These are phyloP conservation scores for Skeletonema costatum DNA, from an alignment of 108 stramenopile species.

Conservation along the genomic window DNA sequence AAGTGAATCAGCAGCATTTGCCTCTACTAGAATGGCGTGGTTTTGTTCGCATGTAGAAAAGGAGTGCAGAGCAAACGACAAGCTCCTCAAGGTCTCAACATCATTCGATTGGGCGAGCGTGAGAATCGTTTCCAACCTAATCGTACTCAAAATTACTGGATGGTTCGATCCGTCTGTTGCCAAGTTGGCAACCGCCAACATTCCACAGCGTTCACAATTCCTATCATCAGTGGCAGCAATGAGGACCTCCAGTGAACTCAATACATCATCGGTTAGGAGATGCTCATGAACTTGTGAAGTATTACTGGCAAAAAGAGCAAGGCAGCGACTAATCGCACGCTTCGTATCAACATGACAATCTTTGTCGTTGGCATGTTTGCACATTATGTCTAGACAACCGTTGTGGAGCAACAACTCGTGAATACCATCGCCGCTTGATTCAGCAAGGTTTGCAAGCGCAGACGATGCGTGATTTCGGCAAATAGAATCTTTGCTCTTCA, in stretches of 20 bases:
- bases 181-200: constrained; percentile 77
- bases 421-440: constrained; percentile 33
- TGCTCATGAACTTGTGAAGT: constrained; percentile 63
- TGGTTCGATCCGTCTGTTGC: constrained; percentile 70
- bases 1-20: constrained; percentile 61
- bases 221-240: constrained; percentile 56
- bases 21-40: constrained; percentile 64
- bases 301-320: constrained; percentile 80
- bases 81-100: constrained; percentile 69
- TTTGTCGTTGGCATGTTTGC: constrained; percentile 13
- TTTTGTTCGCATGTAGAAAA: constrained; percentile 69
- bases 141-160: constrained; percentile 63
- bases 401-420: constrained; percentile 29
- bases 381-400: constrained; percentile 21
- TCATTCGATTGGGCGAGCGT: constrained; percentile 62
- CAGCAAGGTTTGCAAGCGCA: constrained; percentile 57
- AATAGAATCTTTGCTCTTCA: constrained; percentile 56
- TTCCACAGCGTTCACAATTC: constrained; percentile 61
- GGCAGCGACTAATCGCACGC: constrained; percentile 66
- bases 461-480: constrained; percentile 62
- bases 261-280: constrained; percentile 53
- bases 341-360: constrained; percentile 53
- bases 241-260: constrained; percentile 51
- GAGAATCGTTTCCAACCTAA: constrained; percentile 55
- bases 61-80: constrained; percentile 73